These are phyloP conservation scores for Epichloe glyceriae DNA, from an alignment of 2,329 filamentous ascomycete genomes.

Conservation along the genomic window DNA sequence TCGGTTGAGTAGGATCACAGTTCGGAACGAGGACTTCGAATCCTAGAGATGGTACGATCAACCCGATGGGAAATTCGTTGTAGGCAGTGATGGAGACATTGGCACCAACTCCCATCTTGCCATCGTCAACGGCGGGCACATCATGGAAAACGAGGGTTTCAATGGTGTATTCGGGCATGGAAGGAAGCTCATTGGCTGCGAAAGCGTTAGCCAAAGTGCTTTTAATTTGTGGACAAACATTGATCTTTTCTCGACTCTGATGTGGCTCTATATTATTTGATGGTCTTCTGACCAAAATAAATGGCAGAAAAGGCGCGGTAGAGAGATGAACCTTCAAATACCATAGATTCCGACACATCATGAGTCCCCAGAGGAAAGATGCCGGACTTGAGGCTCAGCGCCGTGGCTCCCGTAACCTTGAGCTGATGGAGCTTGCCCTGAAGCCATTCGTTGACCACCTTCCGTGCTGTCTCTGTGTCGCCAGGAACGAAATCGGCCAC, in stretches of 20 bases:
- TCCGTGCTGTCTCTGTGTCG: constrained; percentile 61
- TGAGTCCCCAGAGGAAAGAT: constrained; percentile 69
- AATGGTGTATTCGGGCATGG: constrained; percentile 71
- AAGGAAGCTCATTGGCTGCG: constrained; percentile 57
- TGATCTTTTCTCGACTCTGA: not conserved
- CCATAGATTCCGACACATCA: constrained; percentile 56
- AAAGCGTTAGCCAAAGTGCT: constrained; percentile 17
- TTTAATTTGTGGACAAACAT: constrained; percentile 4
- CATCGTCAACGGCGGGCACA: constrained; percentile 34
- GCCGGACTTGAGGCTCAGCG: constrained; percentile 65
- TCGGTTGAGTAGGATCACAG: constrained; percentile 57
- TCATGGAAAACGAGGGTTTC: constrained; percentile 70
- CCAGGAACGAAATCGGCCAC: constrained; percentile 64
- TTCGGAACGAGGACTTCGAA: constrained; percentile 80
- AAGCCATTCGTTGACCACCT: constrained; percentile 79
- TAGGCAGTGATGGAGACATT: constrained; percentile 60
- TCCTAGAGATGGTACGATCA: constrained; percentile 64
- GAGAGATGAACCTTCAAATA: constrained; percentile 73
- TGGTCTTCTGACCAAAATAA: constrained; percentile 46
- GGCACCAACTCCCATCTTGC: constrained; percentile 58
- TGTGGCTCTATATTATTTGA: constrained; percentile 16
- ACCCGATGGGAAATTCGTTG: constrained; percentile 67
- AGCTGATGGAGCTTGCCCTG: constrained; percentile 62
- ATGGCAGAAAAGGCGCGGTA: constrained; percentile 48
- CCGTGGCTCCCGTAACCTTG: constrained; percentile 58